Evolutionary conservation across 129 eudicot genomes (phyloP).

Genomic region (Cynara cardunculus): DNA sequence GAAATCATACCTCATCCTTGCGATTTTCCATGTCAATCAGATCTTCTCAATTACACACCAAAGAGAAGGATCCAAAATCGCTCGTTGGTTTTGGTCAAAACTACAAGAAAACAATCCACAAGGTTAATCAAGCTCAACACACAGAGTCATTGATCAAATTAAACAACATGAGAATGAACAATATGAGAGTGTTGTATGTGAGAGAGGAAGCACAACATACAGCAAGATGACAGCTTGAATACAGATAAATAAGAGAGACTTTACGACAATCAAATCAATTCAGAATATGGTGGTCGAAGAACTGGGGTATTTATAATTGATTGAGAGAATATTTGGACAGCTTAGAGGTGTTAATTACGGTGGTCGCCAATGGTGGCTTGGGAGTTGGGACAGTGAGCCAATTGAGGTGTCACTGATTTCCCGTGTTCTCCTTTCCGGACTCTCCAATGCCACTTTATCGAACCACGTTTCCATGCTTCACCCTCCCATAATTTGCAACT

Average conservation of each 20-base stretch:
- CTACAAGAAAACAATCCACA: background rate
- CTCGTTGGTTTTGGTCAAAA: background rate
- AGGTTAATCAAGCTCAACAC: background rate
- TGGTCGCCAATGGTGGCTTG: slow-evolving; percentile 4
- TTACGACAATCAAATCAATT: background rate
- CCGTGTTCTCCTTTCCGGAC: background rate
- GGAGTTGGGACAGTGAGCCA: background rate
- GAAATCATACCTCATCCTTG: slow-evolving; percentile 8
- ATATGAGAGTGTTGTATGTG: background rate
- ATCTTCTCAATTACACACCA: background rate
- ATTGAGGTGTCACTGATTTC: background rate
- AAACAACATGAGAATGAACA: background rate
- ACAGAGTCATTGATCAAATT: background rate
- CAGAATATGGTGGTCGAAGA: background rate
- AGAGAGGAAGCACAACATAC: background rate
- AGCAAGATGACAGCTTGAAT: slow-evolving; percentile 14
- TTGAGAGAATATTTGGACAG: background rate
- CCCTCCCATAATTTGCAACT: background rate
- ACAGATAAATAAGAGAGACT: slow-evolving; percentile 1
- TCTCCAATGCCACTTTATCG: slow-evolving; percentile 7
- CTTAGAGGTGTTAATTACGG: slow-evolving; percentile 13
- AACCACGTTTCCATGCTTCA: slow-evolving; percentile 12
- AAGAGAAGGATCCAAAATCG: background rate
- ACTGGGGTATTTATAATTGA: background rate
- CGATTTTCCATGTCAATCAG: slow-evolving; percentile 9